Percentiles rank a stretch among this genome's conserved stretches.
These are phyloP conservation scores for Boletus rubescentipes DNA, from an alignment of 768 basidiomycete genomes.

Conservation along the genomic window DNA sequence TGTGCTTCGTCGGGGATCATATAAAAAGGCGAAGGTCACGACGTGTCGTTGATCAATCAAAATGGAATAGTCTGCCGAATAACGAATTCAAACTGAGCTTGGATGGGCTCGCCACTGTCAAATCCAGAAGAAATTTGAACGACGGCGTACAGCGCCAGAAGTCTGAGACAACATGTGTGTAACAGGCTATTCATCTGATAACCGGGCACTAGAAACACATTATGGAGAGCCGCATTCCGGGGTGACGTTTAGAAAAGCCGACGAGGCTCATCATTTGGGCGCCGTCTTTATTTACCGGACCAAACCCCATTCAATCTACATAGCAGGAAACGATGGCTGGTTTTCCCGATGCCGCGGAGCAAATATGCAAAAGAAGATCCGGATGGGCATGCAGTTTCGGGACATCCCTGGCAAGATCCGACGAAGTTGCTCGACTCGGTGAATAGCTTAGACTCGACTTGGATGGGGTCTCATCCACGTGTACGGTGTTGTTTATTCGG, in stretches of 20 bases:
- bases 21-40: conserved; percentile 18
- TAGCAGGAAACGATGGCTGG: not conserved
- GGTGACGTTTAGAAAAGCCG: not conserved
- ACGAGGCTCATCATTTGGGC: not conserved
- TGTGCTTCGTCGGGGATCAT: conserved; percentile 17
- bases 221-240: not conserved
- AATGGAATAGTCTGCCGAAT: conserved; percentile 8
- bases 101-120: conserved; percentile 3
- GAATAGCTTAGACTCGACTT: too few relatives aligned
- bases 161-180: not conserved
- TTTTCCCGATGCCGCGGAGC: conserved; percentile 10
- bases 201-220: not conserved
- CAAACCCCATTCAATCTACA: too few relatives aligned
- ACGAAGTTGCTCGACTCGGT: not conserved
- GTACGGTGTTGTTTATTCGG: not conserved
- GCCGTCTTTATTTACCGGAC: conserved; percentile 9
- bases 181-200: not conserved
- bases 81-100: conserved; percentile 6
- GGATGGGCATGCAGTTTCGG: not conserved
- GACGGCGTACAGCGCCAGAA: not conserved
- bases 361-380: conserved; percentile 13
- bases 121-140: not conserved
- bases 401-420: conserved; percentile 18
- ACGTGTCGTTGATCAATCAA: conserved; percentile 1
- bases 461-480: conserved; percentile 3